Base-by-base conservation (phyloP, 2,329 filamentous ascomycete genomes). In the Aspergillus cejpii region DNA sequence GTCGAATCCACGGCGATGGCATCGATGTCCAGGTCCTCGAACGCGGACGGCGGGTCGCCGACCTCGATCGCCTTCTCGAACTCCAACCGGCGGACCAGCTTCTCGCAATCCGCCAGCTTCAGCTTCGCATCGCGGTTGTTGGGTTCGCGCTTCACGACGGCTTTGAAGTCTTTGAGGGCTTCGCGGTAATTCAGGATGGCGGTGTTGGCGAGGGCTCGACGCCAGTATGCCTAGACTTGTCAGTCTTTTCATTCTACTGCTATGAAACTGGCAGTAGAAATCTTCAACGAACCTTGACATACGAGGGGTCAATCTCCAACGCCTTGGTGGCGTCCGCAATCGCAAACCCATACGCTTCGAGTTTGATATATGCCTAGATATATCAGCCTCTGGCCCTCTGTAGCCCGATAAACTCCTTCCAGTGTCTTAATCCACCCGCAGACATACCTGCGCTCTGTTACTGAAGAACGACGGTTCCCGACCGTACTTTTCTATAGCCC, bases 61-160 rank as follows among this genome's bases (percentile, higher is more conserved):
- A 97, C 79, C 66, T 97, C 91, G 58, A 97, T 98, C 24, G 92
- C 92, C 57, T 87, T 89, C 58, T 94, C 84, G 69, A 98, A 98
- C 49, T 92, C 87, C 60, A 91, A 74, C 60, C 91, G 84, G 62
- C 91, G 89, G 54, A 97, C 87, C 57, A 95, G 81, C 75, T 94
- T 96, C 67, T 95, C 87, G 70, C 90, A 96, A 63, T 97, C 91
- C 49, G 87, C 82, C 57, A 94, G 75, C 74, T 94, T 95, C 56
- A 94, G 75, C 67, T 87, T 90, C 45, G 90, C 91, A 73, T 92
- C 88, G 59, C 89, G 89, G 70, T 96, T 95, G 57, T 73, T 75
- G 2, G 92, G 91, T 47, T 90, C 88, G 65, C 91, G 85, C 70
- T 83, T 85, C 55, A 92, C 83, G 51, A 94, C 94, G 44, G 87